These are phyloP conservation scores for Aquilaria yunnanensis DNA, from an alignment of 345 rosid species.

Conservation along the genomic window DNA sequence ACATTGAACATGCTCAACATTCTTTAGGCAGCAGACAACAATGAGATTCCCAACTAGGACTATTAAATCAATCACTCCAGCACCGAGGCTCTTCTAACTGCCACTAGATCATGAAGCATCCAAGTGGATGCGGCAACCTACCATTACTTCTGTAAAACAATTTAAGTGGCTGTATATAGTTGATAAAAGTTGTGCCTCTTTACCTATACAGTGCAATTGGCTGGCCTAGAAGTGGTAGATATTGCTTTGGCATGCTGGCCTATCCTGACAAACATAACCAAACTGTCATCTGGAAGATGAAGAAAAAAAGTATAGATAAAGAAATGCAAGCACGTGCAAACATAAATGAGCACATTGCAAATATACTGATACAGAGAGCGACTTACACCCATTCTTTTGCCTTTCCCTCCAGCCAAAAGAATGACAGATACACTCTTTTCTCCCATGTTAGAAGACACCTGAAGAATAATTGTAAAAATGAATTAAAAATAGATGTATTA, in stretches of 20 bases:
- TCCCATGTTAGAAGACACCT: conserved; percentile 33
- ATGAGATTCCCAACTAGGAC: too few species aligned
- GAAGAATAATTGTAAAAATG: neutral
- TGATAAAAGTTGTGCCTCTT: conserved; percentile 11
- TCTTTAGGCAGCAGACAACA: too few species aligned
- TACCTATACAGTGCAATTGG: conserved; percentile 97
- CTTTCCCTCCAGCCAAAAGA: conserved; percentile 89
- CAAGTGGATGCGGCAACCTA: too few species aligned
- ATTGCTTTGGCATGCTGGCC: conserved; percentile 97
- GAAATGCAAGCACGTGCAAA: conserved; percentile 9
- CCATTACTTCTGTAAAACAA: too few species aligned
- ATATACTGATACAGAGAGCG: neutral
- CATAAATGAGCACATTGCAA: neutral
- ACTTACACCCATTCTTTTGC: conserved; percentile 93
- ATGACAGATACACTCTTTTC: conserved; percentile 77
- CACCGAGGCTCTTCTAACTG: too few species aligned
- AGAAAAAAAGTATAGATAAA: conserved; percentile 19
- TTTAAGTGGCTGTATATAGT: neutral
- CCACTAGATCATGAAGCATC: too few species aligned
- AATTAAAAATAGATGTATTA: too few species aligned
- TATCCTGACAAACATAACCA: conserved; percentile 42
- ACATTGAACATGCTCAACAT: too few species aligned
- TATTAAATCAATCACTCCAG: too few species aligned
- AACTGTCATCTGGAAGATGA: conserved; percentile 30
- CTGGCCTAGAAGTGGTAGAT: conserved; percentile 87